Evolutionary conservation across 2,329 filamentous ascomycete species (phyloP).

Genomic region (Cercospora nicotianae): DNA sequence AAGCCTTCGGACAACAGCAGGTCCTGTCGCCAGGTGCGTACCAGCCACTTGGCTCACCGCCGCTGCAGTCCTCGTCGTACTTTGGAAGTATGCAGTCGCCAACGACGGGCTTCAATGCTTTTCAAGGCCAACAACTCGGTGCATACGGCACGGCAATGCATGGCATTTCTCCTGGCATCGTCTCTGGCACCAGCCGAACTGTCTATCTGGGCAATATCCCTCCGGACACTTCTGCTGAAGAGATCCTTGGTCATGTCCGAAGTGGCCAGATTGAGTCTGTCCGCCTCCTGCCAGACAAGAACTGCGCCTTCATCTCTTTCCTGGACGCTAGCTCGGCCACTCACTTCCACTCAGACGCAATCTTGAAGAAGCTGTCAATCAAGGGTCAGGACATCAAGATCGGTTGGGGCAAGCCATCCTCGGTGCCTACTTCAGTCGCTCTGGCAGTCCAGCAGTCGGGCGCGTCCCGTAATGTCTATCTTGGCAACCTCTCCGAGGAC

Average conservation of each 20-base stretch:
- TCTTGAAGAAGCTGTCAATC: conserved; percentile 98
- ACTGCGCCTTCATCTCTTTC: conserved; percentile 99
- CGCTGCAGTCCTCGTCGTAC: conserved; percentile 77
- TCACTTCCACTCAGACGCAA: conserved; percentile 98
- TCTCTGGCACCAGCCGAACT: conserved; percentile 89
- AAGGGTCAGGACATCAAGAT: conserved; percentile 99
- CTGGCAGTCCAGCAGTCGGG: conserved; percentile 96
- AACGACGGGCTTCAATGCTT: conserved; percentile 68
- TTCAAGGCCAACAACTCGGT: conserved; percentile 49
- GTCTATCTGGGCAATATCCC: conserved; percentile 98
- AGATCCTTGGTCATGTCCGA: conserved; percentile 92
- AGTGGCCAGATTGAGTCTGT: conserved; percentile 99
- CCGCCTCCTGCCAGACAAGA: conserved; percentile 94
- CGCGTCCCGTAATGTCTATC: conserved; percentile 93
- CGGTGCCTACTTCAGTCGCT: conserved; percentile 96
- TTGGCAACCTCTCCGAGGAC: conserved; percentile 90
- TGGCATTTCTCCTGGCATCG: conserved; percentile 69
- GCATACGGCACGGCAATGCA: conserved; percentile 54
- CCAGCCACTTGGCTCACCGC: conserved; percentile 79
- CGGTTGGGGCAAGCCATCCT: conserved; percentile 97
- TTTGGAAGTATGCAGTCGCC: conserved; percentile 82
- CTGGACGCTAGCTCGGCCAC: conserved; percentile 95
- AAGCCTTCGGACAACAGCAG: conserved; percentile 70
- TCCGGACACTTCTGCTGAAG: conserved; percentile 94
- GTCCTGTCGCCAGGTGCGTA: conserved; percentile 78